phyloP scores from a whole-genome alignment of 768 basidiomycete species.

The Holtermannia corniformis region DNA sequence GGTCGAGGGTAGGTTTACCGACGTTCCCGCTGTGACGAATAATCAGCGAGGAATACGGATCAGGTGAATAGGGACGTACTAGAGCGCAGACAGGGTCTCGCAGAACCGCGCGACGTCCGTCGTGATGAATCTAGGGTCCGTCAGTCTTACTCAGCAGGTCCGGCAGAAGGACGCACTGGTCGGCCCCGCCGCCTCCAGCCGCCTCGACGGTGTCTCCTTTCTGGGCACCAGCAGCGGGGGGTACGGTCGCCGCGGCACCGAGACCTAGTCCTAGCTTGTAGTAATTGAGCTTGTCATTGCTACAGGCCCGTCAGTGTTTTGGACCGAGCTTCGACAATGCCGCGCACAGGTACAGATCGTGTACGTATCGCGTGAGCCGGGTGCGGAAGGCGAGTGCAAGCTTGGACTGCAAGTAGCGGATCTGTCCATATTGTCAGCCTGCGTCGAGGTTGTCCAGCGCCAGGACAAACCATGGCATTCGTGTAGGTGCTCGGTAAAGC shows the following conservation, averaged over 20 bases:
- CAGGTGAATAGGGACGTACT: slow-evolving; percentile 53
- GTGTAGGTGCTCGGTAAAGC: slow-evolving; percentile 92
- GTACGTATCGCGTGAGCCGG: slow-evolving; percentile 76
- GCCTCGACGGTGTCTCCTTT: slow-evolving; percentile 19
- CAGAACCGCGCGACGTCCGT: slow-evolving; percentile 85
- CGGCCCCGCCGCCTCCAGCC: slow-evolving; percentile 53
- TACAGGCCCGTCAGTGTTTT: slow-evolving; percentile 25
- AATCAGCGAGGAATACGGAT: neutral
- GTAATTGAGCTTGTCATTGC: slow-evolving; percentile 42
- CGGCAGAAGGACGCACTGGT: slow-evolving; percentile 48
- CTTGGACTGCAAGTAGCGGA: slow-evolving; percentile 78
- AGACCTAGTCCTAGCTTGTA: slow-evolving; percentile 42
- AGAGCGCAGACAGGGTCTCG: slow-evolving; percentile 71
- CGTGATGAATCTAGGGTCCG: slow-evolving; percentile 58
- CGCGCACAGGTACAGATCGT: slow-evolving; percentile 81
- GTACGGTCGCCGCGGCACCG: slow-evolving; percentile 17
- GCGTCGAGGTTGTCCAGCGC: too few relatives aligned
- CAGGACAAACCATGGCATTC: slow-evolving; percentile 75
- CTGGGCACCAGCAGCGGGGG: neutral
- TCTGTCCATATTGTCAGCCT: slow-evolving; percentile 46
- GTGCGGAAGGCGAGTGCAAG: slow-evolving; percentile 74
- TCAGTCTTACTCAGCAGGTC: neutral
- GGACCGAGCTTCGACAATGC: slow-evolving; percentile 54
- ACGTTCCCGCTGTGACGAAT: slow-evolving; percentile 76
- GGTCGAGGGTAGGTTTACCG: slow-evolving; percentile 81